These are phyloP conservation scores for Cenchrus americanus DNA, from an alignment of 176 grass and related monocot species.

Conservation along the genomic window DNA sequence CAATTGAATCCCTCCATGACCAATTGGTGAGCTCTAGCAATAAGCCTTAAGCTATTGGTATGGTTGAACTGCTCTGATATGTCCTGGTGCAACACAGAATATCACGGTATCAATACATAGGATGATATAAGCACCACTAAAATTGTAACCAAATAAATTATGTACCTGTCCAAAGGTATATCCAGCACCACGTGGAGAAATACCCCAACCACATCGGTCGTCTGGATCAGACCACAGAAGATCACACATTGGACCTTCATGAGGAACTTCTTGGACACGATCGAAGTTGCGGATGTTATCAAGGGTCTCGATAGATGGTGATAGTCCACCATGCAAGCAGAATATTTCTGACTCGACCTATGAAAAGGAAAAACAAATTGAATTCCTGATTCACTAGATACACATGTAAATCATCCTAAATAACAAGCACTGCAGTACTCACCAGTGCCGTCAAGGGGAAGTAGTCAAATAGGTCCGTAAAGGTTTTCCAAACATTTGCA, in stretches of 20 bases:
- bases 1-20: conserved; percentile 98
- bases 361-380: not conserved
- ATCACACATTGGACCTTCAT: conserved; percentile 99
- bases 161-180: conserved; percentile 96
- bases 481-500: conserved; percentile 98
- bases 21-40: conserved; percentile 96
- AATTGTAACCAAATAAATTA: not conserved
- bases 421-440: conserved; percentile 34
- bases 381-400: conserved; percentile 18
- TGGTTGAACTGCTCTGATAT: conserved; percentile 99
- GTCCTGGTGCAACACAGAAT: conserved; percentile 62
- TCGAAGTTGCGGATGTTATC: conserved; percentile 96
- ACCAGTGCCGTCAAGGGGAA: conserved; percentile 97
- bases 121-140: not conserved
- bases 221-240: conserved; percentile 98
- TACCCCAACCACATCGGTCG: conserved; percentile 96
- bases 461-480: conserved; percentile 97
- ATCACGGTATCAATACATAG: conserved; percentile 25
- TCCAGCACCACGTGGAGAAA: conserved; percentile 95
- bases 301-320: conserved; percentile 92
- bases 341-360: conserved; percentile 99
- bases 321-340: conserved; percentile 92
- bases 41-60: conserved; percentile 88
- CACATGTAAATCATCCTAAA: not conserved
- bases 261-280: conserved; percentile 94